A percentile compares a stretch with the other conserved stretches of the same genome.
These are phyloP conservation scores for Hanseniaspora pseudoguilliermondii DNA, from an alignment of 805 yeast species.

Conservation along the genomic window DNA sequence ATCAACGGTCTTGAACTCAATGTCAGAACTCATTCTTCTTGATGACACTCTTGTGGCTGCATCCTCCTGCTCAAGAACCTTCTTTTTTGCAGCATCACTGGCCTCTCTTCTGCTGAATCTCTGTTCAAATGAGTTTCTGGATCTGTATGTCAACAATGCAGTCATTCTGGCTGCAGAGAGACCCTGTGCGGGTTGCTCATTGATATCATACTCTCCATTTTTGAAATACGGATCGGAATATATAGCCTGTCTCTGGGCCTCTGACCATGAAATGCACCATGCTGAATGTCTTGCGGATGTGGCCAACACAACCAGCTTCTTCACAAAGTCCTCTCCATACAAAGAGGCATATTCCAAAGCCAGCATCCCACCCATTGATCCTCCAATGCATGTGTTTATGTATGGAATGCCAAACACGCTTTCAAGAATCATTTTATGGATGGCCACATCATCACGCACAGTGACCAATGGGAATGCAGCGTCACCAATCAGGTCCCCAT, in stretches of 20 bases:
- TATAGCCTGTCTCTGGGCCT: slow-evolving; percentile 91
- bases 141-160: slow-evolving; percentile 82
- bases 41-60: slow-evolving; percentile 11
- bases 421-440: slow-evolving; percentile 55
- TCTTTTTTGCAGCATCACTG: slow-evolving; percentile 23
- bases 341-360: slow-evolving; percentile 65
- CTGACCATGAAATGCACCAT: slow-evolving; percentile 99
- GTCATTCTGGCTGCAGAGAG: slow-evolving; percentile 96
- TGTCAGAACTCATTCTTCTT: slow-evolving; percentile 17
- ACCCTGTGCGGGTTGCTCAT: slow-evolving; percentile 76
- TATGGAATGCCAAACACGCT: slow-evolving; percentile 49
- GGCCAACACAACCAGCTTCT: slow-evolving; percentile 67
- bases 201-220: slow-evolving; percentile 72
- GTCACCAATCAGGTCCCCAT: slow-evolving; percentile 66
- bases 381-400: slow-evolving; percentile 78
- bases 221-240: slow-evolving; percentile 88
- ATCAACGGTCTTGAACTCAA: slow-evolving; percentile 18
- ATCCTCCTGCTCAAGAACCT: slow-evolving; percentile 11
- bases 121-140: slow-evolving; percentile 80
- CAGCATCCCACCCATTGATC: slow-evolving; percentile 98
- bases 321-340: slow-evolving; percentile 60
- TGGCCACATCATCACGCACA: slow-evolving; percentile 78
- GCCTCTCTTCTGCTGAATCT: slow-evolving; percentile 81
- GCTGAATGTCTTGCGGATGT: slow-evolving; percentile 92
- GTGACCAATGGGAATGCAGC: slow-evolving; percentile 92